Conservation (phyloP, 148 eudicot genomes). For the Persicaria tinctoria region DNA sequence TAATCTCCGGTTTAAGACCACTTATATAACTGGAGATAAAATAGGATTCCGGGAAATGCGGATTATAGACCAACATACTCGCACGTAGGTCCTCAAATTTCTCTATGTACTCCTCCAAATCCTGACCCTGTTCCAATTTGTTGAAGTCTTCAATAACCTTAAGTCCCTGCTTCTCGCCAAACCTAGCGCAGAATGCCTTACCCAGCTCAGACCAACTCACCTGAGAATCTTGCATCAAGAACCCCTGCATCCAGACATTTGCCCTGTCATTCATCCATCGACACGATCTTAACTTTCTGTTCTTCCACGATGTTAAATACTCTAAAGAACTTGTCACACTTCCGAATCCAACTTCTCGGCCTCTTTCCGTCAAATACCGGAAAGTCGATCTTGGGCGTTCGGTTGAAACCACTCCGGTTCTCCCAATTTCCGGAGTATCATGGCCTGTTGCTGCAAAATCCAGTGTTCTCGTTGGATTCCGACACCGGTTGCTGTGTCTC, state of each 20-base stretch:
- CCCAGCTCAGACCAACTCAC: background rate
- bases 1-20: background rate
- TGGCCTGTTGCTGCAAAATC: too few relatives aligned
- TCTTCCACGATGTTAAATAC: too few relatives aligned
- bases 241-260: background rate
- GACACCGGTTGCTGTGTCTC: too few relatives aligned
- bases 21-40: background rate
- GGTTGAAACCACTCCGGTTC: too few relatives aligned
- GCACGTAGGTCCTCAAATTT: background rate
- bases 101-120: background rate
- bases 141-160: background rate
- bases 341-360: too few relatives aligned
- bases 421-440: too few relatives aligned
- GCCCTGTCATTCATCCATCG: too few relatives aligned
- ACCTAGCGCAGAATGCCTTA: background rate
- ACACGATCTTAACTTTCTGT: too few relatives aligned
- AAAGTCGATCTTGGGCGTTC: too few relatives aligned
- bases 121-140: background rate
- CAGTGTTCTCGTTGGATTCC: too few relatives aligned
- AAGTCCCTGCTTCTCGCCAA: background rate
- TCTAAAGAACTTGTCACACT: too few relatives aligned
- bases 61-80: background rate
- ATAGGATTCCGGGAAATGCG: background rate
- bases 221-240: background rate
- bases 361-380: too few relatives aligned